Evolutionary conservation across 441 rosid genomes (phyloP).

Genomic region (Euphorbia celastroides): DNA sequence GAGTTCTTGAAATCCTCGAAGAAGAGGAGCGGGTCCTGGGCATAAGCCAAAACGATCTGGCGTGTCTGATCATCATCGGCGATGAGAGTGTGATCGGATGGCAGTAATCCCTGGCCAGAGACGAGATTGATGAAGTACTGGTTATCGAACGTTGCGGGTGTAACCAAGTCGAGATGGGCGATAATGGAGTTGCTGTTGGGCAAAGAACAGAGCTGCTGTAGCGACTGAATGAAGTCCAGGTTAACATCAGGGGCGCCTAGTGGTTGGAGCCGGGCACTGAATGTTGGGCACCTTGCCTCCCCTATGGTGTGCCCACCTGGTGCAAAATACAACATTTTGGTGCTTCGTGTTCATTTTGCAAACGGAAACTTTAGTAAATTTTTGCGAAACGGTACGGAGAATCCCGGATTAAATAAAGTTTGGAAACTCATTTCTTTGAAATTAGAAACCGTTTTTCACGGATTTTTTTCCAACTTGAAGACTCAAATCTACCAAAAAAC

Average conservation of each 20-base stretch:
- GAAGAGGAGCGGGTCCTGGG: constrained; percentile 44
- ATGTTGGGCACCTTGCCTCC: constrained; percentile 68
- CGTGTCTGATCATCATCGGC: constrained; percentile 41
- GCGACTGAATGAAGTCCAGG: constrained; percentile 52
- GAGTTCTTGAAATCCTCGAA: constrained; percentile 60
- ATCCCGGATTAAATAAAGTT: too few relatives aligned
- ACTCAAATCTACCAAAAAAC: too few relatives aligned
- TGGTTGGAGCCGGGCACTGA: constrained; percentile 44
- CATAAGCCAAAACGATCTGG: constrained; percentile 48
- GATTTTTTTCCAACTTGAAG: too few relatives aligned
- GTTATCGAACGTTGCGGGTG: constrained; percentile 73
- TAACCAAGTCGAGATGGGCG: constrained; percentile 64
- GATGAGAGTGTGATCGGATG: constrained; percentile 64
- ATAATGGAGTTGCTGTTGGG: constrained; percentile 23
- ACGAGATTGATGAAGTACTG: constrained; percentile 74
- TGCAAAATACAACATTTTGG: too few relatives aligned
- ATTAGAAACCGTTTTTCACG: too few relatives aligned
- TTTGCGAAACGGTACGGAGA: too few relatives aligned
- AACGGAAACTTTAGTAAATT: too few relatives aligned
- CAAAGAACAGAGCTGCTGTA: constrained; percentile 55
- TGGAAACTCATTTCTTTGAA: too few relatives aligned
- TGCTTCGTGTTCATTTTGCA: too few relatives aligned
- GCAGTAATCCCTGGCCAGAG: constrained; percentile 71
- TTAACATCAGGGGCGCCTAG: constrained; percentile 36
- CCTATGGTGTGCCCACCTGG: constrained; percentile 79